A percentile compares a stretch with the other conserved stretches of the same genome.
Conservation (phyloP, 306 rosid species). For the Quillaja saponaria region DNA sequence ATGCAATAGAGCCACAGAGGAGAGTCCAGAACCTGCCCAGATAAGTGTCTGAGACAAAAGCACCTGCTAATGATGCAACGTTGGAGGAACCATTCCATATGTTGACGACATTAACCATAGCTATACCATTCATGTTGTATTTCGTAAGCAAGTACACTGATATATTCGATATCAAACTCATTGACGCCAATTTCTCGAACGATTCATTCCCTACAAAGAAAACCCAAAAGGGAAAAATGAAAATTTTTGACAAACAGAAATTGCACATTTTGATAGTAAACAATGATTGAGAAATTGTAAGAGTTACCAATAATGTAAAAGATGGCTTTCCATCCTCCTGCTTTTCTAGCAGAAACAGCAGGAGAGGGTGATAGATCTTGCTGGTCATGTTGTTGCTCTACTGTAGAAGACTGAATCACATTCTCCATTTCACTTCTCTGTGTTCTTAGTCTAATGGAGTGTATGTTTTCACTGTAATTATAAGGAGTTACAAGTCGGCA, state of each 20-base stretch:
- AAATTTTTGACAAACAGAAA: neutral
- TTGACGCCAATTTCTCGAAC: slow-evolving; percentile 87
- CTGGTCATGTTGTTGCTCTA: too few relatives aligned
- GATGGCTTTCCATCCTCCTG: slow-evolving; percentile 59
- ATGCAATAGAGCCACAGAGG: slow-evolving; percentile 56
- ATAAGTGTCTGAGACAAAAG: slow-evolving; percentile 75
- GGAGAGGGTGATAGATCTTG: slow-evolving; percentile 3
- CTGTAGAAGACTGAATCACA: too few relatives aligned
- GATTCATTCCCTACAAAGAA: slow-evolving; percentile 61
- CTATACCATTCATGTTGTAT: slow-evolving; percentile 57
- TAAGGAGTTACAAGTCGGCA: too few relatives aligned
- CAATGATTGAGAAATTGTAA: neutral
- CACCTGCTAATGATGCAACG: slow-evolving; percentile 61
- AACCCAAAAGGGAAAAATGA: neutral
- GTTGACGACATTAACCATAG: slow-evolving; percentile 59
- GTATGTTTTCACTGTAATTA: too few relatives aligned
- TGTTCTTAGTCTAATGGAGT: too few relatives aligned
- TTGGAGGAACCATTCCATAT: slow-evolving; percentile 79
- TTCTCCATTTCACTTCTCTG: too few relatives aligned
- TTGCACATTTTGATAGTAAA: neutral
- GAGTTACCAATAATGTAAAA: slow-evolving; percentile 52
- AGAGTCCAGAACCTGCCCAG: slow-evolving; percentile 75
- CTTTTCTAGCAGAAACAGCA: neutral
- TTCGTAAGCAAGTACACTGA: slow-evolving; percentile 50
- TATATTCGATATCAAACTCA: slow-evolving; percentile 74